A percentile compares a stretch with the other conserved stretches of the same genome.
phyloP scores from a whole-genome alignment of 1,139 yeast genomes.

The Blastobotrys serpentis region DNA sequence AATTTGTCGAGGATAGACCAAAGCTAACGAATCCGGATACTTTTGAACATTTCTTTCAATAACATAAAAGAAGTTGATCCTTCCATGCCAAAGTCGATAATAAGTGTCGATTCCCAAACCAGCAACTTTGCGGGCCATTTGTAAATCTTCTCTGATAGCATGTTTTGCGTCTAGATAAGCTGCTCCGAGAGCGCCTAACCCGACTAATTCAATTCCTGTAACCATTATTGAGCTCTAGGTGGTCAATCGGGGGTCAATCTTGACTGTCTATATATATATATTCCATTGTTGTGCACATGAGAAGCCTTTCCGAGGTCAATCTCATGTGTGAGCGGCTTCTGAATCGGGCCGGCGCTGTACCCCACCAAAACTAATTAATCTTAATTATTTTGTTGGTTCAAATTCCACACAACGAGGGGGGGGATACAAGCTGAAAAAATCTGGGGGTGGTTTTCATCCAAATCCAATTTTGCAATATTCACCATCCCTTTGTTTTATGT shows the following conservation, averaged over 20 bases:
- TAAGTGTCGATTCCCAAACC: slow-evolving; percentile 12
- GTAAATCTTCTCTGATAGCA: slow-evolving; percentile 33
- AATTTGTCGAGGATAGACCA: slow-evolving; percentile 62
- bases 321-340: background rate
- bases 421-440: too few species aligned
- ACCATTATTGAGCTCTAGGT: background rate
- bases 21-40: slow-evolving; percentile 55
- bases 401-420: background rate
- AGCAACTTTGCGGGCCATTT: slow-evolving; percentile 12
- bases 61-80: slow-evolving; percentile 64
- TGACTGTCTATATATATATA: background rate
- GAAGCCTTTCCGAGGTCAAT: background rate
- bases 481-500: too few species aligned
- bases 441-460: too few species aligned
- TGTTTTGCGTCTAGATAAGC: slow-evolving; percentile 37
- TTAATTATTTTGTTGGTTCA: background rate
- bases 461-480: too few species aligned
- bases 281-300: background rate
- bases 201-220: slow-evolving; percentile 24
- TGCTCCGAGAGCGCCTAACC: slow-evolving; percentile 31
- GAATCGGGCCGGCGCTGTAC: background rate
- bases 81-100: slow-evolving; percentile 39
- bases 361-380: background rate
- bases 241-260: too few species aligned
- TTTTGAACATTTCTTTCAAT: slow-evolving; percentile 54